Evolutionary conservation across 352 stramenopile species (phyloP).

Genomic region (Thraustotheca clavata): DNA sequence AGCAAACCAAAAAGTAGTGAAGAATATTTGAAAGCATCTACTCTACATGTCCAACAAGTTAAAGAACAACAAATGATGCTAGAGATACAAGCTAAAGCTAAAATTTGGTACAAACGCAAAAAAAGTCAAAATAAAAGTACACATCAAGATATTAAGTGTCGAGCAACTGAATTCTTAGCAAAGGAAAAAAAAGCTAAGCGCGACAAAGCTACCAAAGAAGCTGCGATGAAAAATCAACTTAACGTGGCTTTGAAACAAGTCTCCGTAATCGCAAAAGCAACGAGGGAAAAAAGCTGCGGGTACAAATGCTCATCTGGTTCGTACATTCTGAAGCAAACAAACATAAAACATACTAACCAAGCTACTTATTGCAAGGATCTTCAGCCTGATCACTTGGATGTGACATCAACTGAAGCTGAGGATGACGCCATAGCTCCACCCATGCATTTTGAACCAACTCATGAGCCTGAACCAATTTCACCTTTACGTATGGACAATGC

Average conservation of each 20-base stretch:
- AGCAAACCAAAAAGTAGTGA: not conserved
- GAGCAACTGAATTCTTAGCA: not conserved
- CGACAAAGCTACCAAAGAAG: not conserved
- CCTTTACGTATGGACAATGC: too few relatives aligned
- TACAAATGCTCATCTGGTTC: conserved; percentile 4
- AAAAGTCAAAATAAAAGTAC: not conserved
- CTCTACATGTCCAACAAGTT: too few relatives aligned
- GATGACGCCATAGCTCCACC: not conserved
- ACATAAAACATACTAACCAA: not conserved
- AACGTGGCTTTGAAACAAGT: not conserved
- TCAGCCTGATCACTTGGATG: not conserved
- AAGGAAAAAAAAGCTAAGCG: not conserved
- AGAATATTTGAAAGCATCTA: not conserved
- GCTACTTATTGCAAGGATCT: not conserved
- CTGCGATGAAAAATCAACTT: not conserved
- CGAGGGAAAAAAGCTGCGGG: not conserved
- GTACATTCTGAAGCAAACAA: not conserved
- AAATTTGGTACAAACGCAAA: not conserved
- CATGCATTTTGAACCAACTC: not conserved
- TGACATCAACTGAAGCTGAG: not conserved
- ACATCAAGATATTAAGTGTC: not conserved
- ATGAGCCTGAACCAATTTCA: not conserved
- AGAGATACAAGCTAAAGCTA: too few relatives aligned
- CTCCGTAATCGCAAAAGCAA: not conserved
- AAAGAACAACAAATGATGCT: too few relatives aligned